Evolutionary conservation across 768 basidiomycete genomes (phyloP).

Genomic region (Phaffia australis): DNA sequence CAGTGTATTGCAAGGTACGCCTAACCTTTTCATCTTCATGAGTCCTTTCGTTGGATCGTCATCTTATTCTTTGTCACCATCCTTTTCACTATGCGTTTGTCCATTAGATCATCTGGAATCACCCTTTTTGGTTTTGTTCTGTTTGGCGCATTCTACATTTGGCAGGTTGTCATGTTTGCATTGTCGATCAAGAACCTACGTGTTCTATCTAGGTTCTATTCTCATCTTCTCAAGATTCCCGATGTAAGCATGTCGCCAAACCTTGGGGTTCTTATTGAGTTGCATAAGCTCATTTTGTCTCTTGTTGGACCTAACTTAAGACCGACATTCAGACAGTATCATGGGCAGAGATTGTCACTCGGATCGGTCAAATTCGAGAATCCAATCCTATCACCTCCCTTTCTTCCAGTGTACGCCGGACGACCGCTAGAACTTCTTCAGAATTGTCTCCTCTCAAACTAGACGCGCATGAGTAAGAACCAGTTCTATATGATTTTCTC

Average conservation of each 20-base stretch:
- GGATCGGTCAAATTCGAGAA: constrained; percentile 79
- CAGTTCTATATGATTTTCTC: not conserved
- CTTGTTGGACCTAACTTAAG: constrained; percentile 42
- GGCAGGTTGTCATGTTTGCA: constrained; percentile 73
- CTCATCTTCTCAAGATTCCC: constrained; percentile 80
- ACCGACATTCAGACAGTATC: constrained; percentile 95
- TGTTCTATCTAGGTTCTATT: constrained; percentile 95
- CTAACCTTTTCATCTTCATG: not conserved
- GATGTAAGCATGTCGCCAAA: constrained; percentile 51
- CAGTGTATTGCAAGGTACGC: constrained; percentile 74
- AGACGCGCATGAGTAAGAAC: constrained; percentile 72
- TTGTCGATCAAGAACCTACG: constrained; percentile 65
- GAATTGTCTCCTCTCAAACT: constrained; percentile 61
- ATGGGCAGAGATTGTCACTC: constrained; percentile 86
- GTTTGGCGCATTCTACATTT: constrained; percentile 76
- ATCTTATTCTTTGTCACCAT: constrained; percentile 14
- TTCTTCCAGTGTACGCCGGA: constrained; percentile 19
- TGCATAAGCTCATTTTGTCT: not conserved
- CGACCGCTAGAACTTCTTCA: constrained; percentile 40
- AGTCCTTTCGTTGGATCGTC: not conserved
- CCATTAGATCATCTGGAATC: constrained; percentile 64
- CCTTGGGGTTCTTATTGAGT: not conserved
- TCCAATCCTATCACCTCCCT: constrained; percentile 81
- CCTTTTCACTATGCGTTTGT: constrained; percentile 6
- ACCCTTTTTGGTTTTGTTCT: constrained; percentile 72